Evolutionary conservation across 371 early-diverging fungal species (phyloP), one percentile per base, ranked within the genome.

Genomic region (Apophysomyces elegans): DNA sequence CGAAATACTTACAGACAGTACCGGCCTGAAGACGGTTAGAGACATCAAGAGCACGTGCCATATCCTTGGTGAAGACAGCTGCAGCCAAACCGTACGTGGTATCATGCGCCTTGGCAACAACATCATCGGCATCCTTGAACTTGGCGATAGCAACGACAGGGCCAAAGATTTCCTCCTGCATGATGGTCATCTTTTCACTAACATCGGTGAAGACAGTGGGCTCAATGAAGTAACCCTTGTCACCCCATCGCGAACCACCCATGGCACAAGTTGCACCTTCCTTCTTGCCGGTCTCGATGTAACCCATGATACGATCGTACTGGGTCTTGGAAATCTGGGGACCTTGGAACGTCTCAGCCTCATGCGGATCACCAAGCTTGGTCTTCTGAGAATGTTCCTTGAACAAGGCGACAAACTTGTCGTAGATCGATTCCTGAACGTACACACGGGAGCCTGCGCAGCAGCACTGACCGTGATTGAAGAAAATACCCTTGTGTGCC

Each of bases 381-480:
- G 83, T 84, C 61, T 84, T 60, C 12, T 68, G 65, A 5, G 88
- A 79, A 50, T 87, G 83, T 1, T 71, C 86, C 74, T 85, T 89
- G 73, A 95, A 84, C 66, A 74, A 72, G 14, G 70, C 67, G 13
- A 86, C 73, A 77, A 96, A 96, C 56, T 84, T 75, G 56, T 93
- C 95, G 66, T 91, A 86, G 43, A 96, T 84, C 14, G 76, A 66
- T 4, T 85, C 81, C 64, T 95, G 95, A 16, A 96, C 92, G 66
- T 88, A 95, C 39, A 96, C 73, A 56, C 97, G 90, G 76, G 94
- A 93, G 41, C 91, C 90, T 60, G 88, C 87, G 61, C 94, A 88
- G 72, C 95, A 95, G 2, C 88, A 87, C 74, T 94, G 95, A n/a
- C 97, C 97, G 54, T 86, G 78, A 77, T 95, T 95, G 70, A 87